phyloP scores from a whole-genome alignment of 1,284 basidiomycete species.

The Moesziomyces antarcticus region DNA sequence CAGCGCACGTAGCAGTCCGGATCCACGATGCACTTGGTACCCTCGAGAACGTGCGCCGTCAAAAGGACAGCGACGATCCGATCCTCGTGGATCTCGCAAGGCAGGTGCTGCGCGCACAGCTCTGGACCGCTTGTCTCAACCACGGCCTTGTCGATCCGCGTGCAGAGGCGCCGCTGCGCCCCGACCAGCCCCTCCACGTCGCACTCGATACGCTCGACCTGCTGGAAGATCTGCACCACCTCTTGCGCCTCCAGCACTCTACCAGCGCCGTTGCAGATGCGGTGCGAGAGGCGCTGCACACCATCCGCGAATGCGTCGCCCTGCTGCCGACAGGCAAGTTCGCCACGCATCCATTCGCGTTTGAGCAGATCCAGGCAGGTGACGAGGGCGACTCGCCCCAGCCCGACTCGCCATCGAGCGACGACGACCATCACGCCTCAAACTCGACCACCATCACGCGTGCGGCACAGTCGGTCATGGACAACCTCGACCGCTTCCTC shows the following conservation, averaged over 20 bases:
- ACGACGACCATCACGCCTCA: not conserved
- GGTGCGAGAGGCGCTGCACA: slow-evolving; percentile 13
- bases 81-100: slow-evolving; percentile 37
- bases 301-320: slow-evolving; percentile 19
- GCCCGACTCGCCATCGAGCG: not conserved
- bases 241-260: slow-evolving; percentile 10
- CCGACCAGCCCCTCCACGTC: slow-evolving; percentile 40
- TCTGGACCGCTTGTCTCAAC: slow-evolving; percentile 31
- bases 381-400: slow-evolving; percentile 18
- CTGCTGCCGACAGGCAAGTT: slow-evolving; percentile 21
- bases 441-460: slow-evolving; percentile 28
- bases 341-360: slow-evolving; percentile 19
- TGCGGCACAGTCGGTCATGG: slow-evolving; percentile 26
- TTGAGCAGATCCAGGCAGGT: slow-evolving; percentile 28
- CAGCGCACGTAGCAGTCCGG: slow-evolving; percentile 4
- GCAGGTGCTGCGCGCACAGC: slow-evolving; percentile 24
- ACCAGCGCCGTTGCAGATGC: slow-evolving; percentile 1
- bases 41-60: slow-evolving; percentile 1
- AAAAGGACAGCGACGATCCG: slow-evolving; percentile 7
- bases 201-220: slow-evolving; percentile 42
- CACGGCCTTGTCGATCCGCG: slow-evolving; percentile 24
- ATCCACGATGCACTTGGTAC: slow-evolving; percentile 36
- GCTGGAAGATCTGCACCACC: slow-evolving; percentile 37
- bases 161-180: slow-evolving; percentile 15
- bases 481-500: slow-evolving; percentile 37